Base-by-base conservation (phyloP, 441 rosid species). In the Arabidopsis lyrata region DNA sequence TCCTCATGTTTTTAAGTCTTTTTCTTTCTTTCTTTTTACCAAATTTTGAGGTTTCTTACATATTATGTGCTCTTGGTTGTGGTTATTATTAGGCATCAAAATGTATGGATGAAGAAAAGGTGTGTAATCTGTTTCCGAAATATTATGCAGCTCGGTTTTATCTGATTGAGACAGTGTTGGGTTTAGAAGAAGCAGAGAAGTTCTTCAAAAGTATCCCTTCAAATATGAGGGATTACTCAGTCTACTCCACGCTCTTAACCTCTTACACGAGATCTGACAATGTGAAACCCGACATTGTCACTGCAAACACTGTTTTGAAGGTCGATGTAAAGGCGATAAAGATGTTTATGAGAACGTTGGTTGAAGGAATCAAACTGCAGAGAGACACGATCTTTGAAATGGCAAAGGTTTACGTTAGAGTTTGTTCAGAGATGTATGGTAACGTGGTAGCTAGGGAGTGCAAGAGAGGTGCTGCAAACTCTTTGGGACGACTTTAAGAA, bases 141-240 rank as follows among this genome's bases (percentile, higher is more conserved):
- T 1, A 18, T 35, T 58, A 34, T 36, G 45, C 48, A 38, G 48
- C 48, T 59, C 48, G 32, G 1, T 45, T 58, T 58, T 45, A 58
- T 36, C 31, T 58, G 0, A 12, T 13, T 18, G 6, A 58, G 31
- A 18, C 16, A 18, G 6, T 12, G 10, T 39, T 38, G 44, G 64
- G 64, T 13, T 20, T 36, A 31, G 47, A 12, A 59, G 47, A 59
- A 59, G 16, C 47, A 12, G 64, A 38, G 9, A 59, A 36, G 32
- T 59, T 59, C 16, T 20, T 59, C 64, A 20, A 59, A 59, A 38
- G 16, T 32, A 59, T 12, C 32, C 63, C 63, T 12, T 3, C 5
- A 5, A 3, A 38, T 47, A 59, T 59, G 64, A 38, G 31, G 6
- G 18, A 59, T 59, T 7, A 38, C 47, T 58, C 45, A 2, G 15